Evolutionary conservation across 1,284 basidiomycete genomes (phyloP), one percentile per base, ranked within the genome.

Genomic region (Coniophora puteana): DNA sequence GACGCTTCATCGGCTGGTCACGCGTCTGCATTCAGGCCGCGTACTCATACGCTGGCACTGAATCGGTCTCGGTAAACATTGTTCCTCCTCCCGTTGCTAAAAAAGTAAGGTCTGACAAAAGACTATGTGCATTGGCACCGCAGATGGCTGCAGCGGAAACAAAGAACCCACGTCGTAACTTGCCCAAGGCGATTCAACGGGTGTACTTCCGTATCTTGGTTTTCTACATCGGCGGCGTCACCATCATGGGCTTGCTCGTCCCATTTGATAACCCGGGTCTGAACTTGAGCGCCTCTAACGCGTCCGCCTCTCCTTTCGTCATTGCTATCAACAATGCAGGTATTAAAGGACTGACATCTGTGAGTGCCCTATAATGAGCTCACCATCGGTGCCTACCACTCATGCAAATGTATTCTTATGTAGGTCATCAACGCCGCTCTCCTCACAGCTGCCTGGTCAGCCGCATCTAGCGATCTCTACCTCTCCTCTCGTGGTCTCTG

Each of bases 381-480:
- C 5, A 24, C 1, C 24, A 7, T 57, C n/a, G n/a, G n/a, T n/a
- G n/a, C n/a, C n/a, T n/a, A n/a, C n/a, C n/a, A n/a, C n/a, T n/a
- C n/a, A n/a, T n/a, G n/a, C n/a, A n/a, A n/a, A n/a, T n/a, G n/a
- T n/a, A n/a, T n/a, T n/a, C n/a, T 37, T 12, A 5, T 27, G 3
- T 26, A 62, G 66, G 56, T 83, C 49, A 78, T 84, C 60, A 87
- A 88, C 49, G 82, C 81, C 18, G 72, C 68, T 35, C 70, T 87
- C 32, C 55, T 86, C 28, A 76, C 75, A 13, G 74, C 79, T 1
- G 83, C 83, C 3, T 78, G 76, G 66, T 82, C 78, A 3, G 78
- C 80, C 0, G 77, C 73, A 2, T 75, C 69, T 34, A 73, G 72
- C 24, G 71, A 79, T 47, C 52, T 83, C 37, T 83, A 76, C 58